A percentile compares a stretch with the other conserved stretches of the same genome.
These are phyloP conservation scores for Plasmodium yoelii DNA, from an alignment of 169 alveolate species.

Conservation along the genomic window DNA sequence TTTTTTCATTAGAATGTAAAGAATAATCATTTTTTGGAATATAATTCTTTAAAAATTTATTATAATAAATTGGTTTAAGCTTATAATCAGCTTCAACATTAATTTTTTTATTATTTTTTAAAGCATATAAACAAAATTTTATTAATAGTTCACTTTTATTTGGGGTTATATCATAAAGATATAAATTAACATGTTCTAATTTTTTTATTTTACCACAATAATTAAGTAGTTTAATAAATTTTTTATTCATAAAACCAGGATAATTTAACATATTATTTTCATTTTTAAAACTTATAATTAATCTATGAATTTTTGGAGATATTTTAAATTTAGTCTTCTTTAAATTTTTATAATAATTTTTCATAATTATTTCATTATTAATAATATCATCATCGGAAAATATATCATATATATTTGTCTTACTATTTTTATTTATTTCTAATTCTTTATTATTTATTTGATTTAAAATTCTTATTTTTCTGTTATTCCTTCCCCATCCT, in stretches of 20 bases:
- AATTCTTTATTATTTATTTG: no score
- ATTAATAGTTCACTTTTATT: not conserved
- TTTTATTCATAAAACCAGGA: not conserved
- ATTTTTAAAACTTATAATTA: slow-evolving; percentile 29
- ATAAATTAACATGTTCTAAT: slow-evolving; percentile 17
- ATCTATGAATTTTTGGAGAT: not conserved
- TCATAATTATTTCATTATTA: no score
- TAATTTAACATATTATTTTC: slow-evolving; percentile 3
- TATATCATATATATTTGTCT: no score
- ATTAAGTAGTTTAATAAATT: not conserved
- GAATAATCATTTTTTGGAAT: not conserved
- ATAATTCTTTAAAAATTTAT: not conserved
- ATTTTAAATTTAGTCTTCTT: not conserved
- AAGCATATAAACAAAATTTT: slow-evolving; percentile 6
- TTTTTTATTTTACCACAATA: slow-evolving; percentile 30
- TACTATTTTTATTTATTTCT: no score
- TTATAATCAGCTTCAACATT: slow-evolving; percentile 8
- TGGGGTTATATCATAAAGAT: slow-evolving; percentile 11
- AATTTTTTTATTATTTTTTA: slow-evolving; percentile 6
- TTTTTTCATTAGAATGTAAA: not conserved
- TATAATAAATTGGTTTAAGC: not conserved
- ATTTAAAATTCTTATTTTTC: no score
- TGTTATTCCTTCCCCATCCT: no score
- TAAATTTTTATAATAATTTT: no score
- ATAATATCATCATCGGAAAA: no score